Conservation (phyloP, 306 rosid species). For the Geum urbanum region DNA sequence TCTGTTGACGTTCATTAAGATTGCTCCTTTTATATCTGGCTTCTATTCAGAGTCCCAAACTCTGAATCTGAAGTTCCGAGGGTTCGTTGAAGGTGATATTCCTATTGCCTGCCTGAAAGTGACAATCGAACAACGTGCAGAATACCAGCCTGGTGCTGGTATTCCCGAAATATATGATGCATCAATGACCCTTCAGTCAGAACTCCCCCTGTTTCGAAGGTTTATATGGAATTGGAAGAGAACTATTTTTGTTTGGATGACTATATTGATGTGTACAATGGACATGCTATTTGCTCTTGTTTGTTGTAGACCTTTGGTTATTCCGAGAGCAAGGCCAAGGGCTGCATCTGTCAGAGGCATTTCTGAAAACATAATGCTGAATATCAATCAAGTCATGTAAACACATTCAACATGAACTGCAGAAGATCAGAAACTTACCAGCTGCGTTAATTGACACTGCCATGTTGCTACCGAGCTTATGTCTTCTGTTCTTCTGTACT, state of each 20-base stretch:
- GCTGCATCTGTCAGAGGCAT: constrained; percentile 27
- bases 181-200: constrained; percentile 44
- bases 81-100: constrained; percentile 49
- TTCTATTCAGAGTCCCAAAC: constrained; percentile 61
- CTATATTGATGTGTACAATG: constrained; percentile 43
- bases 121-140: constrained; percentile 71
- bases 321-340: constrained; percentile 55
- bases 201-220: constrained; percentile 59
- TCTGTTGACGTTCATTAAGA: constrained; percentile 52
- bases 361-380: too few relatives aligned
- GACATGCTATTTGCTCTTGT: constrained; percentile 48
- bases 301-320: constrained; percentile 55
- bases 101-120: constrained; percentile 71
- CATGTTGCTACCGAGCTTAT: too few relatives aligned
- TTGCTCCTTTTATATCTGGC: constrained; percentile 65
- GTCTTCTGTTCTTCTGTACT: too few relatives aligned
- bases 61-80: constrained; percentile 55
- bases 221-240: constrained; percentile 76
- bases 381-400: too few relatives aligned
- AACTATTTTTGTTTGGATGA: constrained; percentile 61
- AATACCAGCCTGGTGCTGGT: constrained; percentile 66
- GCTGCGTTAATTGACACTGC: too few relatives aligned
- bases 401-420: too few relatives aligned
- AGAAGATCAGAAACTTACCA: too few relatives aligned
- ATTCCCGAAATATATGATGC: constrained; percentile 82